Base-by-base conservation (phyloP, 148 eudicot species). In the Hydrangea macrophylla region DNA sequence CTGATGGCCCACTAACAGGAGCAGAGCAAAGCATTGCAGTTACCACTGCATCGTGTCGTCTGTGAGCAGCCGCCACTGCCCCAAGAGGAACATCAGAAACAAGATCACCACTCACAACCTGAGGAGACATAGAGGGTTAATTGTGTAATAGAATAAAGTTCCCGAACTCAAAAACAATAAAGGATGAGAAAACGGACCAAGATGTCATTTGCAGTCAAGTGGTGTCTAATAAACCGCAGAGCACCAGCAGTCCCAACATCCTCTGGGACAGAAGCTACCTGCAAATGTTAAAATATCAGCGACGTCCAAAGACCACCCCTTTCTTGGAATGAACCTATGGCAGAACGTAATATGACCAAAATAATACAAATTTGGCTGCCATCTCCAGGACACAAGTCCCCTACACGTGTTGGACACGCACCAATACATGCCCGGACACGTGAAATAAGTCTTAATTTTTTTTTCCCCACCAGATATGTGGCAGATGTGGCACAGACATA, bases 81-180 rank as follows among this genome's bases (percentile, higher is more conserved):
- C 98, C 97, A 35, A 92, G 98, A 61, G 96, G 86, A 79, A 94
- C 85, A 79, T 94, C 96, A 85, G 83, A 82, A 40, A 94, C 89
- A 72, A 94, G 90, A 82, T 94, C 98, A 68, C 98, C 98, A 81
- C 97, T 94, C 69, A 94, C 88, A 45, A 94, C 92, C 98, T 93
- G 67, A 76, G 74, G 1, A 76, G 66, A 27, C 55, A 64, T 9
- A 64, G 45, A 23, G 37, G 55, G 45, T 71, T 39, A 81, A 68
- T 55, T 17, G 20, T 42, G 18, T 27, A 30, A 37, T 17, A 60
- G 13, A 67, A 57, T 42, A 58, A 50, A 36, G 9, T 13, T 30
- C 36, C 40, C 22, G 24, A 64, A 65, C 36, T 22, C n/a, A 2
- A 58, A 68, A 40, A 64, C 35, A 27, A 55, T 23, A 33, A 13